Evolutionary conservation across 306 rosid genomes (phyloP).

Genomic region (Psophocarpus tetragonolobus): DNA sequence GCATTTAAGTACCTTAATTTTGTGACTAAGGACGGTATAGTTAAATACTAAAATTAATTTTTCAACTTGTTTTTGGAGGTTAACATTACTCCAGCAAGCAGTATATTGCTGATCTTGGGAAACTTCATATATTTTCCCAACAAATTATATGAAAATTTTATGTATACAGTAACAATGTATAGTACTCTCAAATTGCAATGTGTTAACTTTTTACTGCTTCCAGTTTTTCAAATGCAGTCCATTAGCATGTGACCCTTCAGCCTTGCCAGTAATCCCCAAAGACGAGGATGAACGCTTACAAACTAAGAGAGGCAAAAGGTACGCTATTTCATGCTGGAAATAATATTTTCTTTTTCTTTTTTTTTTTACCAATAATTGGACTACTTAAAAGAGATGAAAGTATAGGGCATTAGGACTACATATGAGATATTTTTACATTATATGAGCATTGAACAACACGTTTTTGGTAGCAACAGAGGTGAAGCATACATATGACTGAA

Average conservation of each 20-base stretch:
- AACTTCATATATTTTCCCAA: neutral
- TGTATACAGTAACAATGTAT: neutral
- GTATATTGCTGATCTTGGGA: neutral
- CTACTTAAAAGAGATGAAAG: neutral
- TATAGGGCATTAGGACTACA: neutral
- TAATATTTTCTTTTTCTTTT: neutral
- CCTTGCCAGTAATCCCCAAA: slow-evolving; percentile 34
- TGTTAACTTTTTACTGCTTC: neutral
- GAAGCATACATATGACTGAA: neutral
- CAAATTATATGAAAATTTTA: neutral
- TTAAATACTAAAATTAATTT: no score
- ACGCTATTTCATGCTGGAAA: neutral
- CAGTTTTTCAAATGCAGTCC: slow-evolving; percentile 46
- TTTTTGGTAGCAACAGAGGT: neutral
- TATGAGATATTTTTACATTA: neutral
- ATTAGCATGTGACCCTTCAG: slow-evolving; percentile 34
- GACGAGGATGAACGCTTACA: slow-evolving; percentile 39
- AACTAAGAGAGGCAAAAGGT: slow-evolving; percentile 36
- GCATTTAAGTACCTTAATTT: no score
- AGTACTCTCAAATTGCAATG: neutral
- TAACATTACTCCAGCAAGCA: no score
- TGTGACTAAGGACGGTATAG: no score
- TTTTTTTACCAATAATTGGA: neutral
- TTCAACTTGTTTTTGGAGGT: neutral
- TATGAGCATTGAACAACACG: neutral